A percentile compares a stretch with the other conserved stretches of the same genome.
These are phyloP conservation scores for Spizellomyces punctatus DNA, from an alignment of 192 early-diverging fungal genomes.

Conservation along the genomic window DNA sequence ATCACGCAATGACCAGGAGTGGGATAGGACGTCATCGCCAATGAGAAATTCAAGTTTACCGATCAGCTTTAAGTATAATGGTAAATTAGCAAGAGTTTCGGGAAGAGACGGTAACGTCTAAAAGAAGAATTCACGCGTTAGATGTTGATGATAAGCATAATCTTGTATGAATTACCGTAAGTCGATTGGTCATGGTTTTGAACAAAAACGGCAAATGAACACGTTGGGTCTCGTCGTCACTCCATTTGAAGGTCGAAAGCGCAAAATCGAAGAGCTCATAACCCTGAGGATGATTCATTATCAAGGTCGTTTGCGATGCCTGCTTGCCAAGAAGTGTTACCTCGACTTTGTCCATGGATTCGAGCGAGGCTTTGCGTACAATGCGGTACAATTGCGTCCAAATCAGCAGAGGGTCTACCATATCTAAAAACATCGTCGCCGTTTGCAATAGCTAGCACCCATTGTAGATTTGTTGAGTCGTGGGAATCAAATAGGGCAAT, in stretches of 20 bases:
- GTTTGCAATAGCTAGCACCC: conserved; percentile 68
- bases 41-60: too few relatives aligned
- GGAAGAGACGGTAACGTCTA: too few relatives aligned
- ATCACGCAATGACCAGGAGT: conserved; percentile 13
- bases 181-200: conserved; percentile 49
- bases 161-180: background rate
- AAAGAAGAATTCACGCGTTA: too few relatives aligned
- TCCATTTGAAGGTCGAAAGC: conserved; percentile 72
- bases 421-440: conserved; percentile 86
- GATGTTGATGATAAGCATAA: too few relatives aligned
- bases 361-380: background rate
- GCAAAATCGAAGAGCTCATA: conserved; percentile 68
- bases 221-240: conserved; percentile 80
- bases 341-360: too few relatives aligned
- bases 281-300: too few relatives aligned
- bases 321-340: too few relatives aligned
- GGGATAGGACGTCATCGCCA: too few relatives aligned
- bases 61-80: too few relatives aligned
- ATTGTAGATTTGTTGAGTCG: background rate
- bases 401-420: conserved; percentile 83
- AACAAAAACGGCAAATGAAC: conserved; percentile 83
- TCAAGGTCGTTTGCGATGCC: too few relatives aligned
- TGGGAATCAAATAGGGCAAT: background rate
- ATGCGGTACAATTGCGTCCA: conserved; percentile 67
- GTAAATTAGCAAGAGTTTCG: too few relatives aligned